Conservation (phyloP, 1,284 basidiomycete species). For the Puccinia sorghi region DNA sequence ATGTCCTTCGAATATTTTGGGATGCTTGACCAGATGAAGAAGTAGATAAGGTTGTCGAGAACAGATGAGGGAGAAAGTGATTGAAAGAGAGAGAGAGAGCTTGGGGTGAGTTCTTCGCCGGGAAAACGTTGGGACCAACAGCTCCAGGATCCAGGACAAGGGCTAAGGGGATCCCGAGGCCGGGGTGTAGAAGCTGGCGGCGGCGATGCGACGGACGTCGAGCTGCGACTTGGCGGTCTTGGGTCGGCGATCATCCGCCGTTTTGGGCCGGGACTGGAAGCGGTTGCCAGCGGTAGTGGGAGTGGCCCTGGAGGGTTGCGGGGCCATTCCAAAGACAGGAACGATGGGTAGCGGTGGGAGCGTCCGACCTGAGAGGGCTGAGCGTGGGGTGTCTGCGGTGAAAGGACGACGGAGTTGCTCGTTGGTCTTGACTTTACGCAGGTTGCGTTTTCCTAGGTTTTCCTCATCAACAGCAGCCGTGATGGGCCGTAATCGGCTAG, state of each 20-base stretch:
- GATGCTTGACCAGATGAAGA: background rate
- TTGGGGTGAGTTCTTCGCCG: too few species aligned
- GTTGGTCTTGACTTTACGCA: slow-evolving; percentile 44
- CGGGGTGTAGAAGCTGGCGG: slow-evolving; percentile 43
- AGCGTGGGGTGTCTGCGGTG: slow-evolving; percentile 30
- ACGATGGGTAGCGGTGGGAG: slow-evolving; percentile 28
- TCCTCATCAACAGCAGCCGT: slow-evolving; percentile 31
- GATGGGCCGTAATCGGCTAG: slow-evolving; percentile 37
- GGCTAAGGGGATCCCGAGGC: slow-evolving; percentile 5
- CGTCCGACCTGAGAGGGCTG: background rate
- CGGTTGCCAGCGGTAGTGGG: slow-evolving; percentile 32
- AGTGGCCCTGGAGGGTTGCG: slow-evolving; percentile 45
- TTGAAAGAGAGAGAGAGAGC: too few species aligned
- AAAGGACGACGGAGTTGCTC: slow-evolving; percentile 44
- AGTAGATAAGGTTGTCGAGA: background rate
- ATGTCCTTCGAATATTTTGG: background rate
- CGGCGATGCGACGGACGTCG: slow-evolving; percentile 45
- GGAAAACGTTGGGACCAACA: too few species aligned
- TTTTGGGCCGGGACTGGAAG: slow-evolving; percentile 44
- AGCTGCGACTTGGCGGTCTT: slow-evolving; percentile 39
- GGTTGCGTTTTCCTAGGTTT: background rate
- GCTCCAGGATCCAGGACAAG: too few species aligned
- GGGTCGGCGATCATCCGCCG: slow-evolving; percentile 45
- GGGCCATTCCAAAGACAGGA: slow-evolving; percentile 46
- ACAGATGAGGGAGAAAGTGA: slow-evolving; percentile 7